phyloP scores from a whole-genome alignment of 2,329 filamentous ascomycete species.

The Ceratocystis destructans region DNA sequence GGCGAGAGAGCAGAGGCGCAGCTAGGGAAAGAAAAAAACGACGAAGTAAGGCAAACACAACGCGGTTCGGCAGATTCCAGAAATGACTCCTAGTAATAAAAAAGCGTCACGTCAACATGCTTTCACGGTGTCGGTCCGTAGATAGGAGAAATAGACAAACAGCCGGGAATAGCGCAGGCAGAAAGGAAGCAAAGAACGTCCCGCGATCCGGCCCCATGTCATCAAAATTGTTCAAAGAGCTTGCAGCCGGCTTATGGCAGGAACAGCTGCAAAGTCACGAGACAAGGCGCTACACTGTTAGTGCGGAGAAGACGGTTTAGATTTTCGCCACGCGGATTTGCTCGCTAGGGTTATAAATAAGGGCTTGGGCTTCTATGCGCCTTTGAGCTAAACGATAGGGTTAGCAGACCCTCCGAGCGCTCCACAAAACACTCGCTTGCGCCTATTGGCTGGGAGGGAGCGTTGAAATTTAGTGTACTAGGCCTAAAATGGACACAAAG shows the following conservation, averaged over 20 bases:
- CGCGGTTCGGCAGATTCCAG: background rate
- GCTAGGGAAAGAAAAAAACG: background rate
- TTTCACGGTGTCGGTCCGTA: too few relatives aligned
- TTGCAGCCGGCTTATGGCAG: background rate
- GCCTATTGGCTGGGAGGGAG: slow-evolving; percentile 8
- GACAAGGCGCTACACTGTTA: background rate
- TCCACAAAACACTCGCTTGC: background rate
- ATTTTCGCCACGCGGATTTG: background rate
- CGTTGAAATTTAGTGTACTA: slow-evolving; percentile 22
- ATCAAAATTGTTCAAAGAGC: background rate
- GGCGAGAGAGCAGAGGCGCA: background rate
- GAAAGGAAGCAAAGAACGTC: slow-evolving; percentile 3
- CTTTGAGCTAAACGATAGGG: background rate
- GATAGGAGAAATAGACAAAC: too few relatives aligned
- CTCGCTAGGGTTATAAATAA: background rate
- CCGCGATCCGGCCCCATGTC: slow-evolving; percentile 12
- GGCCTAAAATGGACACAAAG: slow-evolving; percentile 27
- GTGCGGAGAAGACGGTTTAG: background rate
- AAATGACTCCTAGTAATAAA: slow-evolving; percentile 1
- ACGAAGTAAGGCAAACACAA: background rate
- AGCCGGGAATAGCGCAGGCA: too few relatives aligned
- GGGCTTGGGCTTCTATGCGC: too few relatives aligned
- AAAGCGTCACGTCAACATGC: background rate
- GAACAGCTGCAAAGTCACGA: background rate
- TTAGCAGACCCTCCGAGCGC: background rate